Evolutionary conservation across 352 stramenopile species (phyloP).

Genomic region (Globisporangium recalcitrans): DNA sequence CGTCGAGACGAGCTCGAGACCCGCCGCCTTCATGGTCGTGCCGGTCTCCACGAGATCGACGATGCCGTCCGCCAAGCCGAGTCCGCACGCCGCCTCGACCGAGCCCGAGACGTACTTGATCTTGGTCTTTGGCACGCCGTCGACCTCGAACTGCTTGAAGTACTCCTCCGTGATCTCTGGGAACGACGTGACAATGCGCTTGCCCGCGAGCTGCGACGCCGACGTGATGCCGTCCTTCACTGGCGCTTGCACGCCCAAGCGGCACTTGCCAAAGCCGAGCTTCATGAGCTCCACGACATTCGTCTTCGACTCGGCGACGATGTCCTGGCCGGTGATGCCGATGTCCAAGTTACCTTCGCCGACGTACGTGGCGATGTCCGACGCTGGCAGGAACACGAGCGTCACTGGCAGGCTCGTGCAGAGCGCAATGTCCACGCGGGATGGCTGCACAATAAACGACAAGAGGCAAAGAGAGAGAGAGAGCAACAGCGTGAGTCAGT

Average conservation of each 20-base stretch:
- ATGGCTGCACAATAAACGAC: constrained; percentile 30
- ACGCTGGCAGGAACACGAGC: constrained; percentile 95
- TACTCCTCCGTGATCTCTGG: constrained; percentile 91
- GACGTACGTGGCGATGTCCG: constrained; percentile 97
- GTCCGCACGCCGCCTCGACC: constrained; percentile 95
- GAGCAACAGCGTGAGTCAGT: not conserved
- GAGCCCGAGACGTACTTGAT: constrained; percentile 98
- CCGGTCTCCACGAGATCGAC: constrained; percentile 98
- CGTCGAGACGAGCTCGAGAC: constrained; percentile 92
- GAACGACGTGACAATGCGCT: constrained; percentile 98
- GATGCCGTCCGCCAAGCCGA: constrained; percentile 97
- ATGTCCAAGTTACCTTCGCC: constrained; percentile 97
- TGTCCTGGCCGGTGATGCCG: constrained; percentile 96
- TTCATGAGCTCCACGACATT: constrained; percentile 91
- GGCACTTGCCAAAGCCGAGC: constrained; percentile 95
- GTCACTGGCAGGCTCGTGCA: constrained; percentile 94
- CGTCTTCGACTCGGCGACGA: constrained; percentile 90
- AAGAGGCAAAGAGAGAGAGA: not conserved
- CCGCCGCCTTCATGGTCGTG: constrained; percentile 97
- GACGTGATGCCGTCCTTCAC: constrained; percentile 82
- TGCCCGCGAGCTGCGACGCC: constrained; percentile 85
- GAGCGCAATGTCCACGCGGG: constrained; percentile 90
- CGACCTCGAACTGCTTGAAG: constrained; percentile 90
- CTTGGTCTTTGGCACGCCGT: constrained; percentile 52
- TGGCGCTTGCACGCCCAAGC: constrained; percentile 94